Conservation (phyloP, 192 early-diverging fungal genomes). For the Oehlia diaphana region DNA sequence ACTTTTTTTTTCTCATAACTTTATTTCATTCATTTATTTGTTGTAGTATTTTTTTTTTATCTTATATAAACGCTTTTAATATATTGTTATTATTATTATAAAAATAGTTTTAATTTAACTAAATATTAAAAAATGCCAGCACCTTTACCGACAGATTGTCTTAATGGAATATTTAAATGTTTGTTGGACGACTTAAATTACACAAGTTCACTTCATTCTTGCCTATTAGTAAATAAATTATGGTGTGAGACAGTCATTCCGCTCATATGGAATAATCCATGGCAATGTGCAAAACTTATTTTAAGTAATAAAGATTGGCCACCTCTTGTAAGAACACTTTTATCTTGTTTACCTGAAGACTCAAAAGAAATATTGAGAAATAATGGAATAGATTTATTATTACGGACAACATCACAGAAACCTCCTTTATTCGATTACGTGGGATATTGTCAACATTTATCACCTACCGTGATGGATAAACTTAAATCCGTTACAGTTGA, state of each 20-base stretch:
- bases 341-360: constrained; percentile 11
- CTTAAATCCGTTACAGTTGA: not conserved
- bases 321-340: constrained; percentile 1
- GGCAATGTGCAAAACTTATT: constrained; percentile 3
- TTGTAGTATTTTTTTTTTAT: too few relatives aligned
- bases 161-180: constrained; percentile 18
- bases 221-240: constrained; percentile 18
- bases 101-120: too few relatives aligned
- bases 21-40: too few relatives aligned
- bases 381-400: constrained; percentile 6
- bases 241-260: constrained; percentile 17
- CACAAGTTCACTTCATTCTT: constrained; percentile 4
- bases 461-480: not conserved
- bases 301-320: not conserved
- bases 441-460: constrained; percentile 11
- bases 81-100: too few relatives aligned
- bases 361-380: constrained; percentile 9
- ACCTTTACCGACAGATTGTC: constrained; percentile 15
- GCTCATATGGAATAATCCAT: constrained; percentile 16
- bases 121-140: not conserved
- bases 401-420: not conserved
- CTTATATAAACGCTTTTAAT: too few relatives aligned
- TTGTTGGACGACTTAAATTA: not conserved
- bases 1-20: not conserved
- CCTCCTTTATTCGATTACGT: constrained; percentile 9